Percentiles rank a stretch among this genome's conserved stretches.
These are phyloP conservation scores for Coniferiporia weirii DNA, from an alignment of 1,284 basidiomycete species.

Conservation along the genomic window DNA sequence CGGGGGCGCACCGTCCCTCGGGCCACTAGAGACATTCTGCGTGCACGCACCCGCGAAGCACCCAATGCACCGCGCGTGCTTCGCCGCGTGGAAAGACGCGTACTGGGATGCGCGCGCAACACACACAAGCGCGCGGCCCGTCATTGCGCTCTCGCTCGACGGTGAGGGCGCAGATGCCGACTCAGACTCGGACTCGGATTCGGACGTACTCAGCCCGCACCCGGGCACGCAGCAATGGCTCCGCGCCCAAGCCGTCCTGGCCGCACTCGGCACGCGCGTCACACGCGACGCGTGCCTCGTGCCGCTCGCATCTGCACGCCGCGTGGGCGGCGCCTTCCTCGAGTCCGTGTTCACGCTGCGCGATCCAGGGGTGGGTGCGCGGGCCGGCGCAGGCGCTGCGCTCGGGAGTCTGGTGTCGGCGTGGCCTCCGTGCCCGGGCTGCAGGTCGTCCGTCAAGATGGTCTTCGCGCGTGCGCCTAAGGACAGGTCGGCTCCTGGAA, in stretches of 20 bases:
- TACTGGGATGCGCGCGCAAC: conserved; percentile 21
- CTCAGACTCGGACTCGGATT: too few relatives aligned
- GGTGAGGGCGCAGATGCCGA: too few relatives aligned
- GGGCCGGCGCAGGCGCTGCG: not conserved
- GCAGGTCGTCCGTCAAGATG: conserved; percentile 21
- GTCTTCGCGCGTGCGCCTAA: conserved; percentile 14
- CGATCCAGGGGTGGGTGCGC: not conserved
- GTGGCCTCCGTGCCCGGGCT: conserved; percentile 23
- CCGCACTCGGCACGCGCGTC: conserved; percentile 10
- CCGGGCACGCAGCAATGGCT: conserved; percentile 14
- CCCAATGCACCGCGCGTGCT: conserved; percentile 26
- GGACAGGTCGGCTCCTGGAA: not conserved
- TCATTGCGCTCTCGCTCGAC: conserved; percentile 18
- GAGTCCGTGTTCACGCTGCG: conserved; percentile 6
- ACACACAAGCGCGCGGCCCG: conserved; percentile 7
- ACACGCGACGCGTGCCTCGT: conserved; percentile 9
- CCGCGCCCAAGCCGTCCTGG: conserved; percentile 19
- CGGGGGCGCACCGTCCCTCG: conserved; percentile 5
- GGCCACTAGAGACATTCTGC: conserved; percentile 27
- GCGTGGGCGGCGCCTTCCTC: conserved; percentile 8
- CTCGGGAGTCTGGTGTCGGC: conserved; percentile 20
- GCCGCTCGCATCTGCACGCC: not conserved
- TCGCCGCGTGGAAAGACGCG: conserved; percentile 26
- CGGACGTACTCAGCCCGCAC: conserved; percentile 1
- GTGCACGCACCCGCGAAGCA: conserved; percentile 26